A percentile compares a stretch with the other conserved stretches of the same genome.
Evolutionary conservation across 306 rosid species (phyloP).

Genomic region (Cajanus cajan): DNA sequence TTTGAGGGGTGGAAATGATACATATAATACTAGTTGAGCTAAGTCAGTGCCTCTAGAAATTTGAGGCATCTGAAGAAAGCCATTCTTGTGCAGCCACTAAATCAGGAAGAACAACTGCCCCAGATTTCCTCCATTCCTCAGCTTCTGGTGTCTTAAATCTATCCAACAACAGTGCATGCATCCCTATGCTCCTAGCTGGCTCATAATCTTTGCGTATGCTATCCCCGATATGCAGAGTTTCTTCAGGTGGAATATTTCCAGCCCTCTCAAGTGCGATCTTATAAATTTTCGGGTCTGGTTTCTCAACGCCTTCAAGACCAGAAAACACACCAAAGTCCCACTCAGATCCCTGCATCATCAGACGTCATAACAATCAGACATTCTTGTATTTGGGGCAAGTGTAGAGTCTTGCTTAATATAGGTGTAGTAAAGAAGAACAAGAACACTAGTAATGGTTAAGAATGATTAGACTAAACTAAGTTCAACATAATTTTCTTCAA

Average conservation of each 20-base stretch:
- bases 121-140: constrained; percentile 71
- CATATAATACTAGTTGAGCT: constrained; percentile 20
- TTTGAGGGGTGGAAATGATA: not conserved
- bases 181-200: constrained; percentile 88
- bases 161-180: constrained; percentile 82
- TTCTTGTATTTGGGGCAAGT: not conserved
- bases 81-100: constrained; percentile 58
- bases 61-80: constrained; percentile 57
- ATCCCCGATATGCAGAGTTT: constrained; percentile 84
- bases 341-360: constrained; percentile 72
- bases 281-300: constrained; percentile 77
- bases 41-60: constrained; percentile 27
- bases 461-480: not conserved
- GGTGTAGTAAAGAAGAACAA: not conserved
- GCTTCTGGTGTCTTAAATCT: constrained; percentile 92
- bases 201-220: constrained; percentile 88
- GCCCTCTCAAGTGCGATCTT: constrained; percentile 82
- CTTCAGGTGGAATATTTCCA: constrained; percentile 65
- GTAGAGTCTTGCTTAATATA: not conserved
- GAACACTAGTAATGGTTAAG: not conserved
- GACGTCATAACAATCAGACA: constrained; percentile 17
- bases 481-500: too few relatives aligned
- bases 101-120: constrained; percentile 76
- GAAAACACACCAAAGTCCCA: constrained; percentile 99
- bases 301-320: constrained; percentile 90